phyloP scores from a whole-genome alignment of 306 rosid species.

The Hylodesmum podocarpum region DNA sequence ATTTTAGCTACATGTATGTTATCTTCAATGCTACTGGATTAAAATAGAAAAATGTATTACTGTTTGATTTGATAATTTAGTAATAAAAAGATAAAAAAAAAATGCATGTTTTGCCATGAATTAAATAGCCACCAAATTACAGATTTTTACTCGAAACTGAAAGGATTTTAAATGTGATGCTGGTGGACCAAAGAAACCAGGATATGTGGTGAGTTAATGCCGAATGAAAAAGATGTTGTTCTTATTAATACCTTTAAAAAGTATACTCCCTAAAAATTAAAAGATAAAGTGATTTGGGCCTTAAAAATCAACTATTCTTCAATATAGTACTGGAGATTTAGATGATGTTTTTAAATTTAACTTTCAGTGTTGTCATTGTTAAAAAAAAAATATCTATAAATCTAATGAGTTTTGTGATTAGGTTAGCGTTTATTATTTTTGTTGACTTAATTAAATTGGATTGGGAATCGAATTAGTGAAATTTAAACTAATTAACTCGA shows the following conservation, averaged over 20 bases:
- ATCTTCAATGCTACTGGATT: not conserved
- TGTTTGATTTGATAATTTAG: not conserved
- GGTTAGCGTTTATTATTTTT: no score
- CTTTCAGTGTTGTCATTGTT: no score
- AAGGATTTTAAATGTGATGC: not conserved
- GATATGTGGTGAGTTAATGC: not conserved
- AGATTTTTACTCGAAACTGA: not conserved
- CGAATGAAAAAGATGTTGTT: not conserved
- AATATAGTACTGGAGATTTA: no score
- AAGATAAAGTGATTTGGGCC: not conserved
- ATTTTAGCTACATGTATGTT: not conserved
- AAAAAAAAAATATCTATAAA: no score
- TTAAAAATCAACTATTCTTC: no score
- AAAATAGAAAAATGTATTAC: not conserved
- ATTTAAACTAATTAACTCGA: no score
- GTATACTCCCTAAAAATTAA: not conserved
- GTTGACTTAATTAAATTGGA: no score
- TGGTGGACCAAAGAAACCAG: not conserved
- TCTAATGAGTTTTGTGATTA: no score
- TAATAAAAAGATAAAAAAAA: not conserved
- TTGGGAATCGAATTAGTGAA: no score
- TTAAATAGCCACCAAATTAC: not conserved
- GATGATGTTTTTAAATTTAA: no score
- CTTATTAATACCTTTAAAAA: not conserved
- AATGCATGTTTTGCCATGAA: not conserved